Conservation (phyloP, 352 stramenopile genomes). For the Phytopythium helicoides region DNA sequence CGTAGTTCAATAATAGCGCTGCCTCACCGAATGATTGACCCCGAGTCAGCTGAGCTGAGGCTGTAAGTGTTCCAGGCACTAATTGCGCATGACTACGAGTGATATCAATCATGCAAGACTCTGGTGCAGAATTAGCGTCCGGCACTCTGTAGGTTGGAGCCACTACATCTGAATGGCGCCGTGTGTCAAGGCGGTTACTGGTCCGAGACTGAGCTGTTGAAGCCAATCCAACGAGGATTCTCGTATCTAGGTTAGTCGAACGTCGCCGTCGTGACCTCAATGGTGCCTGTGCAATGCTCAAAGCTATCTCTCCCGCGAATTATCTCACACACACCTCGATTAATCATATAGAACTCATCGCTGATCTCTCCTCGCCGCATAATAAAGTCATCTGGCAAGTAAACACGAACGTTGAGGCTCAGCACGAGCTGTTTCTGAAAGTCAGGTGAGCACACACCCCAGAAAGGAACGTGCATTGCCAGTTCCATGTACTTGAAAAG, state of each 20-base stretch:
- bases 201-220: too few species aligned
- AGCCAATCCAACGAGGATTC: neutral
- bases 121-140: neutral
- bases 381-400: conserved; percentile 63
- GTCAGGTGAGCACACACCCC: conserved; percentile 39
- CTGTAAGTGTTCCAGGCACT: neutral
- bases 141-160: neutral
- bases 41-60: neutral
- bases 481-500: conserved; percentile 73
- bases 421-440: conserved; percentile 58
- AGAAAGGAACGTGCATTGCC: conserved; percentile 41
- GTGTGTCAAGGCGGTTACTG: neutral
- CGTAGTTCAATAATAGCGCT: conserved; percentile 44
- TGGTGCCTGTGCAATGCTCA: conserved; percentile 9
- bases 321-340: conserved; percentile 45
- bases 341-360: conserved; percentile 68
- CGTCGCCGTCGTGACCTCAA: conserved; percentile 1
- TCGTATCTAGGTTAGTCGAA: neutral
- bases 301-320: conserved; percentile 11
- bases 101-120: conserved; percentile 3
- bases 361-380: conserved; percentile 44
- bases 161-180: neutral
- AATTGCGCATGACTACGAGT: neutral
- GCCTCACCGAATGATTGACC: conserved; percentile 52
- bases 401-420: conserved; percentile 44